Evolutionary conservation across 495 filamentous ascomycete species (phyloP).

Genomic region (Penicillium waksmanii): DNA sequence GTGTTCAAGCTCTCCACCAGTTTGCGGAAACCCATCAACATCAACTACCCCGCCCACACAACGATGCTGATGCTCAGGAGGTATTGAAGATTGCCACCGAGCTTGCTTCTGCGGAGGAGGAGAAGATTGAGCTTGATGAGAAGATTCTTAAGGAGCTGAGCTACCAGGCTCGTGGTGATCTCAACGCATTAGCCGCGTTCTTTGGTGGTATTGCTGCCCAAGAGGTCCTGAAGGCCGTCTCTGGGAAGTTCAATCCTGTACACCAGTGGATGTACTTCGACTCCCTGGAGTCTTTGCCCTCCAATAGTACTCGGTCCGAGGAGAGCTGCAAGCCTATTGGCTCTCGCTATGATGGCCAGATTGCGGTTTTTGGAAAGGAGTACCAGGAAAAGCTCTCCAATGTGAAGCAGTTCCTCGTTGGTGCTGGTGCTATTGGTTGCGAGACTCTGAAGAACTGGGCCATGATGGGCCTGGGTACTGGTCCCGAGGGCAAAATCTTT

Average conservation of each 20-base stretch:
- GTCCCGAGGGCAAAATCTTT: constrained; percentile 82
- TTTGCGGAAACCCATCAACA: constrained; percentile 71
- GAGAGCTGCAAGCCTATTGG: constrained; percentile 83
- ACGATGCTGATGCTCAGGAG: constrained; percentile 80
- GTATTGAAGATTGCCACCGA: constrained; percentile 71
- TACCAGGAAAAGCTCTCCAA: constrained; percentile 94
- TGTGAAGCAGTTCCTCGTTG: constrained; percentile 89
- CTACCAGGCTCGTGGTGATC: constrained; percentile 92
- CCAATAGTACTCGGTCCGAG: constrained; percentile 72
- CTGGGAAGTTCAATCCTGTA: constrained; percentile 94
- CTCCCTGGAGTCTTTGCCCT: constrained; percentile 90
- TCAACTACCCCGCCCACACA: constrained; percentile 78
- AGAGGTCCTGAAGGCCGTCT: constrained; percentile 95
- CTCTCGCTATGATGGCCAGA: constrained; percentile 92
- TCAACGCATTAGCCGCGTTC: constrained; percentile 90
- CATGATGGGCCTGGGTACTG: constrained; percentile 93
- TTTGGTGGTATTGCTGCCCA: constrained; percentile 95
- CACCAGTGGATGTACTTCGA: constrained; percentile 97
- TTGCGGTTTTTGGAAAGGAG: constrained; percentile 92
- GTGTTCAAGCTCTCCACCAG: constrained; percentile 87
- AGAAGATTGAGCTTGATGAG: constrained; percentile 85
- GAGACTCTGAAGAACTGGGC: constrained; percentile 99
- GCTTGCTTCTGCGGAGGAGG: constrained; percentile 64
- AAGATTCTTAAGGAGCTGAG: constrained; percentile 92
- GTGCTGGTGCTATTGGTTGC: constrained; percentile 96